A percentile compares a stretch with the other conserved stretches of the same genome.
phyloP scores from a whole-genome alignment of 2,329 filamentous ascomycete genomes.

The Colletotrichum neosansevieriae region DNA sequence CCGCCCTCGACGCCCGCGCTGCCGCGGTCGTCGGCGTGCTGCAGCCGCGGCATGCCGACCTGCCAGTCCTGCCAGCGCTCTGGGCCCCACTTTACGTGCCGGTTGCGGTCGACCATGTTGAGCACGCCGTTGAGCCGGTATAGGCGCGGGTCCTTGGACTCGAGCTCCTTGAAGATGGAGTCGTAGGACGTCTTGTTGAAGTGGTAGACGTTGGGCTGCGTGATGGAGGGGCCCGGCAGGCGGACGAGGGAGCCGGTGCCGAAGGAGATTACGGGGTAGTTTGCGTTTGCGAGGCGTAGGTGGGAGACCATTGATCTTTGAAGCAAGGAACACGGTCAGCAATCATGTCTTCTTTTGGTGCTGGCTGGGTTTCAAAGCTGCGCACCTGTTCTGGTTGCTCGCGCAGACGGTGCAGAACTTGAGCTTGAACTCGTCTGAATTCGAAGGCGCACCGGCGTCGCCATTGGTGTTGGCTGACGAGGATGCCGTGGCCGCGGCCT shows the following conservation, averaged over 20 bases:
- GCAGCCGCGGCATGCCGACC: conserved; percentile 83
- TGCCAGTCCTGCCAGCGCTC: conserved; percentile 99
- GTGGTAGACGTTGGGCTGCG: conserved; percentile 95
- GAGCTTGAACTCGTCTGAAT: conserved; percentile 79
- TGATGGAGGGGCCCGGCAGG: conserved; percentile 89
- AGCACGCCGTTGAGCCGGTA: conserved; percentile 94
- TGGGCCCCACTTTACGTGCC: conserved; percentile 92
- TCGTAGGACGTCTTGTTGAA: conserved; percentile 98
- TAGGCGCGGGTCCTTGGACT: conserved; percentile 84
- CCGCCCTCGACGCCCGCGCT: conserved; percentile 86
- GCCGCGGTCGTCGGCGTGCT: conserved; percentile 82
- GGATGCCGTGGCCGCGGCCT: conserved; percentile 45
- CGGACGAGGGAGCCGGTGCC: conserved; percentile 96
- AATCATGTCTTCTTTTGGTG: not conserved
- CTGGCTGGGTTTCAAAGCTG: not conserved
- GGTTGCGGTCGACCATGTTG: conserved; percentile 95
- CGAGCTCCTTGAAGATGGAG: conserved; percentile 92
- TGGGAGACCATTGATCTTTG: conserved; percentile 96
- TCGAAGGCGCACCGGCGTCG: conserved; percentile 56
- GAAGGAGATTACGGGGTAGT: conserved; percentile 97
- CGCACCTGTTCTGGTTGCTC: conserved; percentile 93
- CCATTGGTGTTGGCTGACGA: conserved; percentile 53
- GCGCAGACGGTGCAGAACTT: conserved; percentile 99
- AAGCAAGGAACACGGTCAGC: not conserved
- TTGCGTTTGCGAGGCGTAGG: conserved; percentile 84